A percentile compares a stretch with the other conserved stretches of the same genome.
Conservation (phyloP, 805 yeast genomes). For the Myxozyma mucilagina region DNA sequence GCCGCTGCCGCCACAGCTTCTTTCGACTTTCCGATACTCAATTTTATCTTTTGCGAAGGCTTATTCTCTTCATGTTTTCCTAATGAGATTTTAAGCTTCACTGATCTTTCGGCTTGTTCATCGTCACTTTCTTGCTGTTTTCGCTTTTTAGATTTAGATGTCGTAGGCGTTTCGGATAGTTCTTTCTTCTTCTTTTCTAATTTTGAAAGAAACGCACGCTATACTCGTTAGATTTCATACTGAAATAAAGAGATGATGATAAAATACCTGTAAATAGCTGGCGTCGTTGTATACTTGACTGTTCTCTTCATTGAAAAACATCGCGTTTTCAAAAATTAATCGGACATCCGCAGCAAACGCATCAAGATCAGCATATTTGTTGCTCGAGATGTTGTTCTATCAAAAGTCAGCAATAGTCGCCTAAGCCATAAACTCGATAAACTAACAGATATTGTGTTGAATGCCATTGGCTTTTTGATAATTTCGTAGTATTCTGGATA, state of each 20-base stretch:
- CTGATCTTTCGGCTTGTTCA: constrained; percentile 18
- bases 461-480: constrained; percentile 72
- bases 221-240: constrained; percentile 28
- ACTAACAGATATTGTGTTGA: constrained; percentile 50
- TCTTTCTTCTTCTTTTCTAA: constrained; percentile 11
- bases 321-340: constrained; percentile 76
- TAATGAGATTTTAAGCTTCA: constrained; percentile 28
- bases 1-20: constrained; percentile 20
- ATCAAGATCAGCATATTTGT: constrained; percentile 56
- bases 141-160: constrained; percentile 25
- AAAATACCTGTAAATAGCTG: constrained; percentile 50
- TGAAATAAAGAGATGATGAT: neutral
- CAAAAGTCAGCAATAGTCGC: neutral
- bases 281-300: constrained; percentile 76
- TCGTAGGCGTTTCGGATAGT: constrained; percentile 3
- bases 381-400: constrained; percentile 51
- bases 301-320: constrained; percentile 69
- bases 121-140: constrained; percentile 20
- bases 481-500: constrained; percentile 81
- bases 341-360: constrained; percentile 60
- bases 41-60: constrained; percentile 28
- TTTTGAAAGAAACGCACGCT: constrained; percentile 13
- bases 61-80: constrained; percentile 13
- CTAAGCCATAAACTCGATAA: neutral
- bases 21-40: constrained; percentile 19